Evolutionary conservation across 352 stramenopile species (phyloP).

Genomic region (Phytophthora crassamura): DNA sequence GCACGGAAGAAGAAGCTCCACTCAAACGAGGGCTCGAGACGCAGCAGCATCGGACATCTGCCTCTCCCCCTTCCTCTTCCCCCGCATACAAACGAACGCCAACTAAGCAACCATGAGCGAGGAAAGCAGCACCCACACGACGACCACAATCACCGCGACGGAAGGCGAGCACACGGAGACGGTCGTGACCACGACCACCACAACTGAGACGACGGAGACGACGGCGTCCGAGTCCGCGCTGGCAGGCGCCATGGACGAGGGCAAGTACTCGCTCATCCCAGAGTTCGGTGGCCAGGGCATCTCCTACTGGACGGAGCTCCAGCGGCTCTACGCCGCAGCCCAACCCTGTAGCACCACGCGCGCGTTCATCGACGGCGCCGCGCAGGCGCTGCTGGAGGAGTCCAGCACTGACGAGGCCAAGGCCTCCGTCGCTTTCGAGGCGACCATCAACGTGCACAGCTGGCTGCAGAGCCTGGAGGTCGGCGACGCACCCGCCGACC

Average conservation of each 20-base stretch:
- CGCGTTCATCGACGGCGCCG: slow-evolving; percentile 52
- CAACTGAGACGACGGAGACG: slow-evolving; percentile 22
- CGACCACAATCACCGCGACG: slow-evolving; percentile 26
- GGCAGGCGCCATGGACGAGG: slow-evolving; percentile 30
- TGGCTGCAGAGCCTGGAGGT: slow-evolving; percentile 57
- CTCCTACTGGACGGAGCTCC: slow-evolving; percentile 73
- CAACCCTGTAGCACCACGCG: slow-evolving; percentile 35
- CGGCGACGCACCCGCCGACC: slow-evolving; percentile 17
- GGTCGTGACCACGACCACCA: slow-evolving; percentile 32
- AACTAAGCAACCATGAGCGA: slow-evolving; percentile 40
- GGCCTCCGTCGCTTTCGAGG: slow-evolving; percentile 56
- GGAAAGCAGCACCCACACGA: slow-evolving; percentile 37
- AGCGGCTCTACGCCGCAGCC: slow-evolving; percentile 49
- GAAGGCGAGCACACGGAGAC: slow-evolving; percentile 36
- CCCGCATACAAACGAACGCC: slow-evolving; percentile 17
- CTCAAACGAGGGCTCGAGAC: slow-evolving; percentile 20
- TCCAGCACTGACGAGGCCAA: slow-evolving; percentile 47
- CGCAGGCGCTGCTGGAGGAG: slow-evolving; percentile 58
- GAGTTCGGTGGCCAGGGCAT: slow-evolving; percentile 80
- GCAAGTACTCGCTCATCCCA: slow-evolving; percentile 45
- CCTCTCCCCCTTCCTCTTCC: slow-evolving; percentile 1
- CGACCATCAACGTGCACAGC: slow-evolving; percentile 48
- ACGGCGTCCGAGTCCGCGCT: slow-evolving; percentile 27
- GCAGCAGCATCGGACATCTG: slow-evolving; percentile 13
- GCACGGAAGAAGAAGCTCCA: slow-evolving; percentile 19